Conservation (phyloP, 345 rosid species). For the Sisymbrium altissimum region DNA sequence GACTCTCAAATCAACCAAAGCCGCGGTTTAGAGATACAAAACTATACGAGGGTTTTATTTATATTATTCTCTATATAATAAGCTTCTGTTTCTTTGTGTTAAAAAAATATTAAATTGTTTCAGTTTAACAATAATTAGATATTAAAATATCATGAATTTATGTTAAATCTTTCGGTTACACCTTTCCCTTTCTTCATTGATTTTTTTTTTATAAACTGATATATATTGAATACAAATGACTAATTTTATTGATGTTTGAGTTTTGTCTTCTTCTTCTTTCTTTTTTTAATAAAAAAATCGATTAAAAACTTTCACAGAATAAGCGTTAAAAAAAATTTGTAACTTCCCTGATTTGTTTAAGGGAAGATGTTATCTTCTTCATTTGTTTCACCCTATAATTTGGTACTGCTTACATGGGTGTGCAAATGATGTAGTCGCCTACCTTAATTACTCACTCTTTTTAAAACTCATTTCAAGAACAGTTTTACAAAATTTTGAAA, state of each 20-base stretch:
- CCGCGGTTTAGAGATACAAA: conserved; percentile 6
- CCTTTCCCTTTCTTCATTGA: background rate
- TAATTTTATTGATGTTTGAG: background rate
- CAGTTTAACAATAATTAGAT: background rate
- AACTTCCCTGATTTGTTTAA: background rate
- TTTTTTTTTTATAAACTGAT: too few species aligned
- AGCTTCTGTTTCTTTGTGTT: background rate
- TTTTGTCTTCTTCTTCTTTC: background rate
- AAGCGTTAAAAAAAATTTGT: background rate
- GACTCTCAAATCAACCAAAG: background rate
- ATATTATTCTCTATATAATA: background rate
- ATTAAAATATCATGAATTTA: background rate
- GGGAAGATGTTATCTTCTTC: background rate
- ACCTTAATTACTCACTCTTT: background rate
- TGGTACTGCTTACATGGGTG: background rate
- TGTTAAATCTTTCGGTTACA: background rate
- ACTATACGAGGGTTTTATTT: background rate
- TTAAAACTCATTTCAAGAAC: background rate
- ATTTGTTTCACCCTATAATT: background rate
- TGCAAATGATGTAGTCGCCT: conserved; percentile 8
- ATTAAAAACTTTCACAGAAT: background rate
- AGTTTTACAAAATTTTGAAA: background rate
- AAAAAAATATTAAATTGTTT: background rate
- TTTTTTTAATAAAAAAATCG: background rate
- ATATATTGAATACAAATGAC: too few species aligned